Percentiles rank a stretch among this genome's conserved stretches.
Conservation (phyloP, 2,329 filamentous ascomycete genomes). For the Dactylellina haptotyla region DNA sequence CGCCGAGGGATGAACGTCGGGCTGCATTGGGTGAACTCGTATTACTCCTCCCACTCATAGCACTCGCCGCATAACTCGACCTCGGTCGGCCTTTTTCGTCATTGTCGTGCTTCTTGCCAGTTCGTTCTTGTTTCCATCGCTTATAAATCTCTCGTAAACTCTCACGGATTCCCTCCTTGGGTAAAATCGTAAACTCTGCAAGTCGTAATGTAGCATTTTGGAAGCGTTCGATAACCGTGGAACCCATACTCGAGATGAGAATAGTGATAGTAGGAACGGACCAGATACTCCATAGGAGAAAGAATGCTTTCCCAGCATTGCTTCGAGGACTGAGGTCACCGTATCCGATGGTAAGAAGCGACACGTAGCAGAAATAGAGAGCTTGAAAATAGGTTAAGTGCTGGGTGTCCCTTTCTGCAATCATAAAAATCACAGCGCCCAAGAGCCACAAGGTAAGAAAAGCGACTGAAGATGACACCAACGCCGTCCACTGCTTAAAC, state of each 20-base stretch:
- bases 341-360: conserved; percentile 85
- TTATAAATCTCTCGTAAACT: conserved; percentile 21
- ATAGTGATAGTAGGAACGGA: conserved; percentile 89
- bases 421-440: conserved; percentile 80
- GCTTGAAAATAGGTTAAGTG: conserved; percentile 78
- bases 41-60: conserved; percentile 18
- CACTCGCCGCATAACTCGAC: conserved; percentile 60
- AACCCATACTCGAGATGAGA: conserved; percentile 82
- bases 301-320: conserved; percentile 83
- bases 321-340: conserved; percentile 81
- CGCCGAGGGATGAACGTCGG: background rate
- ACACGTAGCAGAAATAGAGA: conserved; percentile 87
- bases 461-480: conserved; percentile 73
- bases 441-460: conserved; percentile 82
- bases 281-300: conserved; percentile 88
- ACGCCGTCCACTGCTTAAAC: conserved; percentile 78
- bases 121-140: conserved; percentile 7
- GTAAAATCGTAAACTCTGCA: conserved; percentile 74
- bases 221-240: conserved; percentile 79
- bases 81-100: conserved; percentile 18
- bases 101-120: background rate
- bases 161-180: conserved; percentile 63
- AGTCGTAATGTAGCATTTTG: conserved; percentile 70
- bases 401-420: conserved; percentile 66
- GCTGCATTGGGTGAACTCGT: background rate